Base-by-base conservation (phyloP, 2,329 filamentous ascomycete species). In the Colletotrichum sp. region DNA sequence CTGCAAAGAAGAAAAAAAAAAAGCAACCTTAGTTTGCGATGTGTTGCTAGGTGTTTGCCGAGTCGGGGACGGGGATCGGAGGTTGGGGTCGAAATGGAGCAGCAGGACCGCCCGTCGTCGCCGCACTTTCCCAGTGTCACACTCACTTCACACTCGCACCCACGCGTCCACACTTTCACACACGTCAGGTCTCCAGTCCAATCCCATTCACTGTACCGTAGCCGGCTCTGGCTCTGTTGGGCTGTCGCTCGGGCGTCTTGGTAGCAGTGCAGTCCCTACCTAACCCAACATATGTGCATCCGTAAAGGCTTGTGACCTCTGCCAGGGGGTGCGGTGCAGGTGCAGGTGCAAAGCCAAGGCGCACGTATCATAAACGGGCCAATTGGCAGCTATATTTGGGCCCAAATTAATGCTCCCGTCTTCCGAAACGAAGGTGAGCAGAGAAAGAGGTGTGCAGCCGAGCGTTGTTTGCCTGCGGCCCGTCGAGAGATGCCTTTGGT, bases 21-120 rank as follows among this genome's bases (percentile, higher is more conserved):
- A 66, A 63, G 62, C 43, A 72, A 63, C 73, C 38, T 48, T 48
- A 12, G 38, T 58, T 58, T 68, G 73, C 69, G 73, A 75, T 68
- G 58, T 56, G 73, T 63, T 67, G 69, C 18, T 48, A 48, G 38
- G 55, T 58, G 73, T 34, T 71, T 70, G 52, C 72, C 69, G 64
- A 65, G 69, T 75, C 69, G 73, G 62, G 69, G 43, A 75, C 38
- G 38, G 38, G 38, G 38, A 48, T 72, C 73, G 69, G 73, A 73
- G 73, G 73, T 75, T 73, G 73, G 73, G 73, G 73, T 71, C 71
- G 62, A 61, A 64, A 73, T 74, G 71, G 67, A 74, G 69, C 24
- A 69, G 32, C 55, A 61, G 10, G 32, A 21, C 67, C 56, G 55
- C 38, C 38, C 38, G 38, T 28, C 34, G 24, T 48, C 36, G 62